A percentile compares a stretch with the other conserved stretches of the same genome.
Evolutionary conservation across 2,329 filamentous ascomycete species (phyloP).

Genomic region (Exophiala bonariae): DNA sequence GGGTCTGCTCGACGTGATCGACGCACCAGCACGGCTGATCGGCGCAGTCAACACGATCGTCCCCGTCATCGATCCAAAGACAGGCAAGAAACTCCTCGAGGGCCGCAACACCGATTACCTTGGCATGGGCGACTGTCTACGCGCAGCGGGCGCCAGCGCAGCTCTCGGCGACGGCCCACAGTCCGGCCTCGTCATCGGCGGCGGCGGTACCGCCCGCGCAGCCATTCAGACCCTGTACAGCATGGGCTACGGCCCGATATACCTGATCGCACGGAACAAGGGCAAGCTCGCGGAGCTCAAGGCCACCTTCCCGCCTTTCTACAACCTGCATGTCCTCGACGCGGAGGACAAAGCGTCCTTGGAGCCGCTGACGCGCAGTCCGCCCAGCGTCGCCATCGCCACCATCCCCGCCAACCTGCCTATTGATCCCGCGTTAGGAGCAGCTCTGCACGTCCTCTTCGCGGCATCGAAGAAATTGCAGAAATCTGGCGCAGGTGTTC

Average conservation of each 20-base stretch:
- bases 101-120: constrained; percentile 96
- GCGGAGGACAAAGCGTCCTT: constrained; percentile 47
- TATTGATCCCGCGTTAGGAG: constrained; percentile 70
- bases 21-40: constrained; percentile 75
- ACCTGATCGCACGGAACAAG: constrained; percentile 76
- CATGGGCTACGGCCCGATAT: constrained; percentile 82
- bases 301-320: constrained; percentile 70
- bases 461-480: constrained; percentile 18
- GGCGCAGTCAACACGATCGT: constrained; percentile 95
- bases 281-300: constrained; percentile 68
- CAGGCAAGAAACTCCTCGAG: constrained; percentile 55
- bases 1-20: constrained; percentile 74
- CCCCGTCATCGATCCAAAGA: constrained; percentile 44
- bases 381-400: constrained; percentile 2
- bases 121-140: constrained; percentile 82
- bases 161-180: constrained; percentile 38
- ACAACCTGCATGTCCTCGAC: constrained; percentile 67
- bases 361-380: constrained; percentile 27
- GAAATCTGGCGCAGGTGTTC: neutral
- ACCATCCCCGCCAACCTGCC: constrained; percentile 80
- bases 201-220: constrained; percentile 87
- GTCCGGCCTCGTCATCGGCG: constrained; percentile 80
- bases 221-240: constrained; percentile 84
- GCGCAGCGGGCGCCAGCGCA: constrained; percentile 62
- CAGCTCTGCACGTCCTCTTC: constrained; percentile 61